Conservation (phyloP, 352 stramenopile species). For the Discostella stelligera region DNA sequence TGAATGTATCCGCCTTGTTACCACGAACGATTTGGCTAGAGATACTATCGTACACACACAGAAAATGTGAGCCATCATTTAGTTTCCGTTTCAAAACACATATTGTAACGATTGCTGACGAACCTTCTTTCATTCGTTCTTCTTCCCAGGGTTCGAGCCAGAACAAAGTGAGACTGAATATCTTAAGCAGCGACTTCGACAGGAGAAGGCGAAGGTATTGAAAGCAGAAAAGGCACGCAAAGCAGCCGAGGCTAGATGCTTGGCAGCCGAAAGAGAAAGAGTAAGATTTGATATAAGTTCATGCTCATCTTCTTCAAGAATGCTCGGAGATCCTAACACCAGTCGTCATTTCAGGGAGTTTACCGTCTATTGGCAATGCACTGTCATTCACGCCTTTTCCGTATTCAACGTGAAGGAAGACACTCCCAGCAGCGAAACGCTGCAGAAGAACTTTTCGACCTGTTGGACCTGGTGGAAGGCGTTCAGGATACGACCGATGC, state of each 20-base stretch:
- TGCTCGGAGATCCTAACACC: not conserved
- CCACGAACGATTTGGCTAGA: conserved; percentile 75
- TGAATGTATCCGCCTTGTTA: conserved; percentile 69
- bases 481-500: conserved; percentile 14
- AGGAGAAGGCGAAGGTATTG: conserved; percentile 64
- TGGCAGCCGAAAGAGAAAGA: conserved; percentile 62
- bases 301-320: not conserved
- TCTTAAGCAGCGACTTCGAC: conserved; percentile 57
- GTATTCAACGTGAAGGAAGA: conserved; percentile 31
- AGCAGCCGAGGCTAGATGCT: conserved; percentile 56
- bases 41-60: conserved; percentile 78
- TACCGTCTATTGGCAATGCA: conserved; percentile 66
- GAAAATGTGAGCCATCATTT: conserved; percentile 66
- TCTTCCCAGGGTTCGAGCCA: conserved; percentile 66
- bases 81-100: not conserved
- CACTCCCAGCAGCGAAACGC: conserved; percentile 19
- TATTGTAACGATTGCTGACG: conserved; percentile 5
- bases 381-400: conserved; percentile 58
- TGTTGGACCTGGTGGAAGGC: conserved; percentile 14
- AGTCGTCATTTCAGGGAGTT: conserved; percentile 30
- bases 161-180: conserved; percentile 63
- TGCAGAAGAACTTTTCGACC: conserved; percentile 30
- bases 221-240: conserved; percentile 57
- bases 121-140: conserved; percentile 17
- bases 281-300: conserved; percentile 6